These are phyloP conservation scores for Daldinia bambusicola DNA, from an alignment of 495 filamentous ascomycete species.

Conservation along the genomic window DNA sequence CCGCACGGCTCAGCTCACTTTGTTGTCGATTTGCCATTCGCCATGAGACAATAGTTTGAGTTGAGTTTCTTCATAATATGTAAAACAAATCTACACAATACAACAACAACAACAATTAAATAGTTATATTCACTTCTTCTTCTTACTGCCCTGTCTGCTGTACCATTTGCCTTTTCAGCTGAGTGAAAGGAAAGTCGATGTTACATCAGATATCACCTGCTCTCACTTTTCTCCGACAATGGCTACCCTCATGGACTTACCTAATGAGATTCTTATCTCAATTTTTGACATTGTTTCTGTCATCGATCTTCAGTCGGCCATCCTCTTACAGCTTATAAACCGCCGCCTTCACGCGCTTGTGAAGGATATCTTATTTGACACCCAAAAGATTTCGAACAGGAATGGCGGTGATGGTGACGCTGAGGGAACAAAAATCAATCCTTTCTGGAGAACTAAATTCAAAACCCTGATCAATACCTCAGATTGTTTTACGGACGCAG, in stretches of 20 bases:
- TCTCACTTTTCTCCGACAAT: conserved; percentile 14
- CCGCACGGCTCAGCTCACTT: not conserved
- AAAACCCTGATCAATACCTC: conserved; percentile 39
- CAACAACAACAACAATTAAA: no score
- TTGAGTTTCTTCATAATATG: not conserved
- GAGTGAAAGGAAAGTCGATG: not conserved
- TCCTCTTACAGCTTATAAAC: conserved; percentile 30
- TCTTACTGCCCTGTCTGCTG: not conserved
- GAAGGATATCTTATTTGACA: conserved; percentile 28
- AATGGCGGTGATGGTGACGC: not conserved
- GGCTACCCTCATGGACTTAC: conserved; percentile 24
- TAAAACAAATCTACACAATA: no score
- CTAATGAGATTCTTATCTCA: conserved; percentile 38
- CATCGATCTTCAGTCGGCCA: conserved; percentile 30
- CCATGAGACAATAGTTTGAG: no score
- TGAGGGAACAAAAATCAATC: conserved; percentile 21
- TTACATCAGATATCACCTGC: not conserved
- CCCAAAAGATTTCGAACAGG: not conserved
- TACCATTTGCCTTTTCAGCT: not conserved
- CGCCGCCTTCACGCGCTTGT: conserved; percentile 19
- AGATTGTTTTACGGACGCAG: conserved; percentile 35
- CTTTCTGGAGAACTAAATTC: conserved; percentile 36
- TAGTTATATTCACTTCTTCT: no score
- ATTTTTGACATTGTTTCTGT: conserved; percentile 33
- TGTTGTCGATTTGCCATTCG: not conserved